phyloP scores from a whole-genome alignment of 345 rosid species.

The Lepidium didymum region DNA sequence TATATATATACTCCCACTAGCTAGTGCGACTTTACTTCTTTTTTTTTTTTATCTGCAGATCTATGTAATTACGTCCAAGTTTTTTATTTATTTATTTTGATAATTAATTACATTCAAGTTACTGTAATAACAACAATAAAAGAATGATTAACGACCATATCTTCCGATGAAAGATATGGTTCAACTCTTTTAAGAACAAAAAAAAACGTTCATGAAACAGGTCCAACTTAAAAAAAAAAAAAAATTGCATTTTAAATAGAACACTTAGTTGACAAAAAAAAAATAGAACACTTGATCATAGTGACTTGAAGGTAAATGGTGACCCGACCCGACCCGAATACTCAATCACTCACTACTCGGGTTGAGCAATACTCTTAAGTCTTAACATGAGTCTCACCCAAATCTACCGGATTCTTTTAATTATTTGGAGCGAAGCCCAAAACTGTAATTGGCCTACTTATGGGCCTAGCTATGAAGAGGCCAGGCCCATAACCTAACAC shows the following conservation, averaged over 20 bases:
- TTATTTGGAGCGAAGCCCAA: no score
- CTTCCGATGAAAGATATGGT: no score
- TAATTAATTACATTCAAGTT: no score
- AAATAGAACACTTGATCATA: neutral
- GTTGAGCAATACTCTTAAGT: no score
- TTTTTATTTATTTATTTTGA: no score
- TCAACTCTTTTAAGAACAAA: neutral
- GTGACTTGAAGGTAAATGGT: neutral
- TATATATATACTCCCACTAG: neutral
- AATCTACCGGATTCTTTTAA: no score
- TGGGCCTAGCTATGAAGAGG: neutral
- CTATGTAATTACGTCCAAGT: slow-evolving; percentile 8
- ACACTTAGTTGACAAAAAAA: neutral
- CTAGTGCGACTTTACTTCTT: neutral
- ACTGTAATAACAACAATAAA: no score
- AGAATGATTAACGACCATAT: no score
- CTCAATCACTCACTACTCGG: no score
- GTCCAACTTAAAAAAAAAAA: neutral
- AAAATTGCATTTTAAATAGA: neutral
- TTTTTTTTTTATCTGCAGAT: neutral
- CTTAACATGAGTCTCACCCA: no score
- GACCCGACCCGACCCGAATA: no score
- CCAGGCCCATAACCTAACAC: neutral
- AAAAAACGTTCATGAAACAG: slow-evolving; percentile 6
- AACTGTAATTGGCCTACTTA: no score